Conservation (phyloP, 495 filamentous ascomycete species). For the Penicillium canariense region DNA sequence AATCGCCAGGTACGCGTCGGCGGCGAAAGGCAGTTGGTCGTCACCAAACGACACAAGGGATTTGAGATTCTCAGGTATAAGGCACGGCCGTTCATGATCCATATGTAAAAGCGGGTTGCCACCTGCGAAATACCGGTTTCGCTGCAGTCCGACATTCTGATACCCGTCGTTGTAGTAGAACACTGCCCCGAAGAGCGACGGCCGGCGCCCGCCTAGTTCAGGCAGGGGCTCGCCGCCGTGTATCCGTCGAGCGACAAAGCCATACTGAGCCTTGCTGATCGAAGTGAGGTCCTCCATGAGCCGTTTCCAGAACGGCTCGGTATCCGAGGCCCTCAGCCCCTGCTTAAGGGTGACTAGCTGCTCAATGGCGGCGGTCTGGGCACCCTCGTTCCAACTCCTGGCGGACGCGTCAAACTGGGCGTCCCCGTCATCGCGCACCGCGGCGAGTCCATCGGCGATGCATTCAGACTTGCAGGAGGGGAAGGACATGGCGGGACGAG, state of each 20-base stretch:
- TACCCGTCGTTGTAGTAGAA: constrained; percentile 69
- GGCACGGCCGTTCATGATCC: constrained; percentile 70
- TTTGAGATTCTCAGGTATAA: constrained; percentile 63
- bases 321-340: constrained; percentile 50
- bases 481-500: constrained; percentile 32
- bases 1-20: constrained; percentile 70
- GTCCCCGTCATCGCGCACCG: constrained; percentile 47
- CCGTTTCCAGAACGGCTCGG: constrained; percentile 64
- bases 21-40: constrained; percentile 57
- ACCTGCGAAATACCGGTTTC: constrained; percentile 64
- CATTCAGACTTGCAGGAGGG: constrained; percentile 45
- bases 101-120: constrained; percentile 66
- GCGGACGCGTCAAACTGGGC: constrained; percentile 48
- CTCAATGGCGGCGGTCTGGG: constrained; percentile 63
- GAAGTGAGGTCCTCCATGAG: constrained; percentile 65
- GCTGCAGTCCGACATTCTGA: constrained; percentile 51
- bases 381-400: constrained; percentile 45
- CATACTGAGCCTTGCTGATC: constrained; percentile 65
- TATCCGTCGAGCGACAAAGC: constrained; percentile 67
- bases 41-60: constrained; percentile 60
- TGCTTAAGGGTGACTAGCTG: constrained; percentile 61
- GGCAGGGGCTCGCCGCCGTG: constrained; percentile 52
- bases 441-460: constrained; percentile 37
- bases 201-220: constrained; percentile 43
- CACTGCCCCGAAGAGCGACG: constrained; percentile 64